Base-by-base conservation (phyloP, 352 stramenopile species). In the Globisporangium solare region DNA sequence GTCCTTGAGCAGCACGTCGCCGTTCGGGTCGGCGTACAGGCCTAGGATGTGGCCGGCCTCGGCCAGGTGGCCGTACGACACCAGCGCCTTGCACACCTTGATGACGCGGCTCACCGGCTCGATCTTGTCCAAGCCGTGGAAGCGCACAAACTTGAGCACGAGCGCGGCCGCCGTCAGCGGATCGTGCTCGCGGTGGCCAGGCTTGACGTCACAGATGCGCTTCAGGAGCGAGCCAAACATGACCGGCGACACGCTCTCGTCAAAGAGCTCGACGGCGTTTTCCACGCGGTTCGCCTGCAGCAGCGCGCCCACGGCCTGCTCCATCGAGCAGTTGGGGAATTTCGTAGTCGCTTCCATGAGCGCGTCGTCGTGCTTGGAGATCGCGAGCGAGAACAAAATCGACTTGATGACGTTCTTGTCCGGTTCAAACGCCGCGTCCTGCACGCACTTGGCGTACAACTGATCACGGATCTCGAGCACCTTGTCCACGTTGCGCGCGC, bases 341-440 rank as follows among this genome's bases (percentile, higher is more conserved):
- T 74, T 61, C 14, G 54, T 21, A 2, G 73, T 67, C 10, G 78
- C 79, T 8, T 74, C 60, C 2, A 49, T 37, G 50, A 80, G 58
- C 22, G 62, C 73, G 1, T 84, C 66, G 41, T 87, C 70, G 22
- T 83, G 58, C n/a, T 78, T 59, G 6, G 76, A 65, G 21, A 90
- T 68, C 35, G 81, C 74, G 46, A 91, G 69, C 41, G 83, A 89
- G 39, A 77, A 73, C 47, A 93, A 53, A 54, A 93, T 66, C 49
- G 81, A 83, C 47, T 65, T 73, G 20, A 71, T 61, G 47, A 91
- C 69, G 43, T 90, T 87, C 12, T 56, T 53, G 54, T 83, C 68
- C 13, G 86, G 59, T 6, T 73, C 56, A 24, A 61, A 56, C 20
- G 40, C 32, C 14, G 60, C 35, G 40, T 70, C 47, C n/a, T 37